Conservation (phyloP, 2,329 filamentous ascomycete species). For the Fusarium oxysporum region DNA sequence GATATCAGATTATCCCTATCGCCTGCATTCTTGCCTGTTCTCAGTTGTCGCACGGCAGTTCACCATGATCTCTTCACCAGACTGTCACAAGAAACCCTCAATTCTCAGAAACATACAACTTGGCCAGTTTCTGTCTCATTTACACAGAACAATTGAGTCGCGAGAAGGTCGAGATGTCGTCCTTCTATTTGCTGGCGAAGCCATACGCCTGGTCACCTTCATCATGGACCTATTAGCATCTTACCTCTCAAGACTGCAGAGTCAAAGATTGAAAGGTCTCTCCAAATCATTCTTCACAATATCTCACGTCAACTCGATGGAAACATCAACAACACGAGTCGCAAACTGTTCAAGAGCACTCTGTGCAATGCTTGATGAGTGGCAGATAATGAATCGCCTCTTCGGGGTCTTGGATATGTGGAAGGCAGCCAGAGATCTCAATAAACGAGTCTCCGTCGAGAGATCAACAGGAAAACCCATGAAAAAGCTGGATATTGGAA, state of each 20-base stretch:
- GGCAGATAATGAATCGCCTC: constrained; percentile 15
- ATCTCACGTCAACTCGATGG: neutral
- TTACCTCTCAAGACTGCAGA: neutral
- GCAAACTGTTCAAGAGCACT: neutral
- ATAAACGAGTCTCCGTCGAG: fast-evolving
- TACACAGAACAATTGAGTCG: neutral
- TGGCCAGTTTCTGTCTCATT: neutral
- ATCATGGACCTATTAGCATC: neutral
- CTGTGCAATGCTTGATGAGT: neutral
- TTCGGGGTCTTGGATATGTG: constrained; percentile 5
- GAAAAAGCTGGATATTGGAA: fast-evolving
- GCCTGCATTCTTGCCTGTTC: neutral
- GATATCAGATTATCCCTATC: neutral
- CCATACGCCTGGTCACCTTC: neutral
- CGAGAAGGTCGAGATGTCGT: neutral
- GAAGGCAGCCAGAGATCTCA: neutral
- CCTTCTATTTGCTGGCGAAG: neutral
- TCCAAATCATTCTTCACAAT: neutral
- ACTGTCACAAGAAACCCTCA: neutral
- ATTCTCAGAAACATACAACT: neutral
- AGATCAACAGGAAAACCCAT: fast-evolving
- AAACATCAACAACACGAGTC: neutral
- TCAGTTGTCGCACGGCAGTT: fast-evolving
- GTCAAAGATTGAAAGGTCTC: neutral
- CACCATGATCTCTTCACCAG: neutral